These are phyloP conservation scores for Pleurotus sapidus DNA, from an alignment of 768 basidiomycete genomes.

Conservation along the genomic window DNA sequence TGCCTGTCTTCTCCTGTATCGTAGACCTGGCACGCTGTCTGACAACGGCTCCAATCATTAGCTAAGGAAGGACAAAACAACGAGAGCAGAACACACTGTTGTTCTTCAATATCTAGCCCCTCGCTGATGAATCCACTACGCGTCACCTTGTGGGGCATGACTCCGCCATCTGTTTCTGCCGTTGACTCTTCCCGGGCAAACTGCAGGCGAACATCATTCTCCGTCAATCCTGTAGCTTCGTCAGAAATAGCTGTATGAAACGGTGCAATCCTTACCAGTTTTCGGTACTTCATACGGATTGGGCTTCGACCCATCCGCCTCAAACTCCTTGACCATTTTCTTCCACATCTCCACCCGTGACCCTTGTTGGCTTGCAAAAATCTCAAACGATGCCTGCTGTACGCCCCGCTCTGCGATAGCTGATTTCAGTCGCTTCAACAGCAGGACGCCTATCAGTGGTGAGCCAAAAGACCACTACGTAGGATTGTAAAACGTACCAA, in stretches of 20 bases:
- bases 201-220: not conserved
- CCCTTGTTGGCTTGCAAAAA: not conserved
- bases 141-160: not conserved
- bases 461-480: not conserved
- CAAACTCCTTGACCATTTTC: not conserved
- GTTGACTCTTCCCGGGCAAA: not conserved
- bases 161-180: not conserved
- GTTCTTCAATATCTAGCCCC: constrained; percentile 11
- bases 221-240: not conserved
- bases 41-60: not conserved
- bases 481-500: constrained; percentile 15
- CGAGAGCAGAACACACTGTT: constrained; percentile 7
- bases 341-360: not conserved
- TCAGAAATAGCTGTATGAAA: not conserved
- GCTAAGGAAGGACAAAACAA: not conserved
- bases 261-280: not conserved
- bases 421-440: not conserved
- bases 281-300: not conserved
- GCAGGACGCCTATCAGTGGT: not conserved
- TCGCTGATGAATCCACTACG: constrained; percentile 1
- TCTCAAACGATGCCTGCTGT: not conserved
- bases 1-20: not conserved
- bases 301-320: not conserved
- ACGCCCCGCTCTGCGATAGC: not conserved
- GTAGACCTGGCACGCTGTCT: not conserved